Evolutionary conservation across 176 grass and related monocot species (phyloP), one percentile per base, ranked within the genome.

Genomic region (Stipa capillata): DNA sequence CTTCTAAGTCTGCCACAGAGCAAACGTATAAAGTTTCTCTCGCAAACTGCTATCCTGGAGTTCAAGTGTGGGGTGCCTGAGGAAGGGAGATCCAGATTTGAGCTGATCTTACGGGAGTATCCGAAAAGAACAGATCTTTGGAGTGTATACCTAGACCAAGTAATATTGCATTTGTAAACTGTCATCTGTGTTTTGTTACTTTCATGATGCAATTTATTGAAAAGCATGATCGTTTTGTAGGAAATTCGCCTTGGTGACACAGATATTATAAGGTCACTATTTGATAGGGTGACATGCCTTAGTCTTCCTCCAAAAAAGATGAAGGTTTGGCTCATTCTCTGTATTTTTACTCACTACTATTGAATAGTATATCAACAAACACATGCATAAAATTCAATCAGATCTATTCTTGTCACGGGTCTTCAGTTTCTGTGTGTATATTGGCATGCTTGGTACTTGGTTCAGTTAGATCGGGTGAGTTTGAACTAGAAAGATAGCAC

Each of bases 111-210:
- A 49, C 80, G 92, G 27, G 92, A 94, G 60, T 94, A 91, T 85
- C 96, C 92, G 1, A 98, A 98, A 87, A 82, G 96, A 89, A 98
- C 92, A 17, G 92, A 98, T 54, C 79, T 98, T 43, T 98, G 92
- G 96, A 98, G 90, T 81, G 89, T 94, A 79, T 98, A 98, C 86
- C 77, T 98, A 32, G 95, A 98, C 87, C 95, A 94, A 70, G 95
- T 98, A 89, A 86, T 65, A 25, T 44, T 42, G n/a, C 80, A 77
- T 63, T 50, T 52, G 27, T 18, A 70, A 76, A 71, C 65, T 69
- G 33, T 47, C 27, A 21, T 59, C 50, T 87, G 28, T 47, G 74
- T 47, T n/a, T 21, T 73, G 1, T 39, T 87, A 67, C 45, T 88
- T 21, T 33, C 8, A 58, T 64, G 16, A 25, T 42, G 9, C 71